phyloP scores from a whole-genome alignment of 352 stramenopile species.

The Phytophthora europaea region DNA sequence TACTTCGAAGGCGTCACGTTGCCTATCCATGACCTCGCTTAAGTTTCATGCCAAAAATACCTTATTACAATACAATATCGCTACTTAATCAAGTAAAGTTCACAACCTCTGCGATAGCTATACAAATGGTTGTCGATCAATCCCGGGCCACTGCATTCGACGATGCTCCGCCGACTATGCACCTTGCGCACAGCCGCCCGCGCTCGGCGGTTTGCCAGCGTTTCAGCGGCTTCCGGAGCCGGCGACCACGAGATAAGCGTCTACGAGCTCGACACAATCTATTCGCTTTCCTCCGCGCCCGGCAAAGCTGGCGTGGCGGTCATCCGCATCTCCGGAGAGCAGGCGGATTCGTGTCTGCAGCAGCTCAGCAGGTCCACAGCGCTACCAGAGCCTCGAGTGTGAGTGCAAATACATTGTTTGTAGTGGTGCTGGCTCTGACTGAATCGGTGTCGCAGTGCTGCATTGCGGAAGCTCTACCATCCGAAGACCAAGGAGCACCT shows the following conservation, averaged over 20 bases:
- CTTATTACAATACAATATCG: no score
- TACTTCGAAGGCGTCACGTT: constrained; percentile 79
- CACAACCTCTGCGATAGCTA: no score
- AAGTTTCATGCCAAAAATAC: no score
- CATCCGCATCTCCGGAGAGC: constrained; percentile 88
- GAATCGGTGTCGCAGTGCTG: constrained; percentile 47
- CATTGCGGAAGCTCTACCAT: constrained; percentile 82
- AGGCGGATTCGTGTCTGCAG: constrained; percentile 71
- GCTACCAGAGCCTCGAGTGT: constrained; percentile 66
- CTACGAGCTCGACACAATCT: constrained; percentile 89
- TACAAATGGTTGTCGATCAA: no score
- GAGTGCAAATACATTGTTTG: constrained; percentile 4
- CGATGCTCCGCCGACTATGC: constrained; percentile 29
- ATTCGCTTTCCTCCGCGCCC: constrained; percentile 90
- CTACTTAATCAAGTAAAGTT: no score
- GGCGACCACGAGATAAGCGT: constrained; percentile 7
- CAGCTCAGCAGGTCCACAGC: constrained; percentile 53
- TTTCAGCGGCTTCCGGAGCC: not conserved
- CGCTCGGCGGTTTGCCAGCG: constrained; percentile 22
- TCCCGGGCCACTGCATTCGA: not conserved
- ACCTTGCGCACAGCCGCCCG: constrained; percentile 9
- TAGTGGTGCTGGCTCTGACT: not conserved
- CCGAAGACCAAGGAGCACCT: constrained; percentile 81
- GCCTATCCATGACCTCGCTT: constrained; percentile 45
- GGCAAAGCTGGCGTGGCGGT: constrained; percentile 90